Evolutionary conservation across 2,329 filamentous ascomycete genomes (phyloP), one percentile per base, ranked within the genome.

Genomic region (Scleromitrula shiraiana): DNA sequence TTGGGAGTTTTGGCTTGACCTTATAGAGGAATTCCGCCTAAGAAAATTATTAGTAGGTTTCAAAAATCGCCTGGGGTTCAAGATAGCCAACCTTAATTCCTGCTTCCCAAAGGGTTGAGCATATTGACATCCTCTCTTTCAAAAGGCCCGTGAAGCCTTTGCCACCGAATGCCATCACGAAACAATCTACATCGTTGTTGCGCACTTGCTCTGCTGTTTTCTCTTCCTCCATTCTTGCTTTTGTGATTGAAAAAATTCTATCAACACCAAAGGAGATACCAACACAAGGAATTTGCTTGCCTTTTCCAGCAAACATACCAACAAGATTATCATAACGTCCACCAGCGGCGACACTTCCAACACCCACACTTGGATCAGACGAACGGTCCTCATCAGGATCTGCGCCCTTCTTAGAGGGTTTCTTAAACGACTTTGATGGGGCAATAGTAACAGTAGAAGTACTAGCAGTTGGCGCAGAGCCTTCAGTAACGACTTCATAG

Each of bases 181-280:
- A 96, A 38, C 90, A 89, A 62, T 97, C 90, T 2, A 90, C 83
- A 59, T 93, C 85, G 61, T 83, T 88, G 55, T 75, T 74, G 54
- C 85, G 73, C 44, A 81, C 69, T 24, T 68, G 57, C 17, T 74
- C 67, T n/a, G 68, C 67, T 46, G 70, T 76, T 59, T 77, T 74
- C 50, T 79, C 77, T 49, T 76, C 77, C 53, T 78, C 80, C 64
- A 88, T 75, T 41, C 82, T 76, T 10, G 87, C 83, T 67, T 95
- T 90, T 55, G 84, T 88, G 62, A 96, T 90, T 59, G 85, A 88
- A 70, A 95, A 95, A 62, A 97, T 96, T 59, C 91, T 83, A 67
- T 97, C 91, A 41, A 96, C 88, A 47, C 91, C 91, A 63, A 97
- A 96, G 2, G 90, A 95, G 57, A 95, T 86, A 53, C 87, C 87